Base-by-base conservation (phyloP, 2,329 filamentous ascomycete species). In the Monilinia vaccinii-corymbosi region DNA sequence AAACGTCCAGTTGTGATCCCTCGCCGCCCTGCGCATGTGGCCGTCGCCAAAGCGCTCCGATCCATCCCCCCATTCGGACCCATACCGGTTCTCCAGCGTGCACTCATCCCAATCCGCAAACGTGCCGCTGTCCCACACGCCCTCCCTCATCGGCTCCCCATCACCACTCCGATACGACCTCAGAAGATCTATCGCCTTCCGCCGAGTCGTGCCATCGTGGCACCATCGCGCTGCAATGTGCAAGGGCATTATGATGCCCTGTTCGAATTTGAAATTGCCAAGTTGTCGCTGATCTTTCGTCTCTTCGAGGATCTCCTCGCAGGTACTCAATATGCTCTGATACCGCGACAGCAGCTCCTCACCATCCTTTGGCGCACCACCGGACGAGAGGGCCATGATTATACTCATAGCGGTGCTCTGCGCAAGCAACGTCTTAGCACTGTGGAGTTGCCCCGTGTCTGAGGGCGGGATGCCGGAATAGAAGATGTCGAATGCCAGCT, bases 181-280 rank as follows among this genome's bases (percentile, higher is more conserved):
- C 14, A 58, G 16, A 16, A 58, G 36, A 16, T 34, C 14, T 21
- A 58, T 45, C 14, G 56, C 56, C 14, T n/a, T 32, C 10, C 1
- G 32, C n/a, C 56, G 47, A 10, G 52, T 38, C 23, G n/a, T 8
- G 31, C 2, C 25, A 25, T 58, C 47, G 9, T 32, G 56, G 13
- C 47, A 52, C 56, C 56, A 58, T 36, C 36, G 45, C n/a, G 38
- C 56, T 3, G 38, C 13, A 23, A 44, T 52, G 21, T 58, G 56
- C 4, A 58, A 31, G 10, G 56, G 56, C 47, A 51, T 51, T n/a
- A 58, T 31, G 9, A 52, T 40, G 11, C 47, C 47, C 5, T 44
- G 48, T 11, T 58, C 56, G 16, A 58, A 58, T 32, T 58, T 58
- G 21, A 52, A 52, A 14, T 45, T 34, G 5, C 46, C 47, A 52